Evolutionary conservation across 2,329 filamentous ascomycete genomes (phyloP), one percentile per base, ranked within the genome.

Genomic region (Chaetomiaceae sp.): DNA sequence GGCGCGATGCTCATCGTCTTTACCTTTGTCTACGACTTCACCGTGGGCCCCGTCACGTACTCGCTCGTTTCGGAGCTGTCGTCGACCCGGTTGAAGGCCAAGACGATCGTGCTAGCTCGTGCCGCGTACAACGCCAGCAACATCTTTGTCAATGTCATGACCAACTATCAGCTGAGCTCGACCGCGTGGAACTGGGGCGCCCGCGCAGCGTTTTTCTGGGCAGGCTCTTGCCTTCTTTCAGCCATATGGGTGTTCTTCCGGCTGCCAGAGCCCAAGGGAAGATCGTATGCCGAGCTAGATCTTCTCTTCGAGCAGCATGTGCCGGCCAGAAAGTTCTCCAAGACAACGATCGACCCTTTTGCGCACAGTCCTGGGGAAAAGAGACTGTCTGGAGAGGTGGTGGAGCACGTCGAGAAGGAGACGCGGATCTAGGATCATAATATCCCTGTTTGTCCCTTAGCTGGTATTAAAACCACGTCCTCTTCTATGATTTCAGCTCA

Each of bases 191-290:
- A 68, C 48, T 63, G 60, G 61, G 66, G 54, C 60, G 73, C 68
- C 60, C 66, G 58, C 63, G 70, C 53, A 60, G 75, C 60, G 6
- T 66, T 68, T 47, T 62, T 69, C 53, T 69, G 66, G 66, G 58
- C 58, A 2, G 59, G 57, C 4, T 65, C 70, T 44, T 69, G 70
- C 54, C 59, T 74, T 14, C 30, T 68, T 1, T 70, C 70, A n/a
- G 59, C 72, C 0, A 53, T 68, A 2, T 78, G 74, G 63, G 68
- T 72, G 3, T 73, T 64, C 55, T 72, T 73, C 55, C 70, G 68
- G 40, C 59, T 74, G 13, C 73, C 73, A 5, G 66, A 68, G 52
- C 59, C 62, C 1, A 65, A 62, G 53, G 65, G 56, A 5, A 54
- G 62, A 13, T 65, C 58, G 0, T 62, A 60, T 46, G 57, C 58